Base-by-base conservation (phyloP, 768 basidiomycete species). In the Mycena vulgaris region DNA sequence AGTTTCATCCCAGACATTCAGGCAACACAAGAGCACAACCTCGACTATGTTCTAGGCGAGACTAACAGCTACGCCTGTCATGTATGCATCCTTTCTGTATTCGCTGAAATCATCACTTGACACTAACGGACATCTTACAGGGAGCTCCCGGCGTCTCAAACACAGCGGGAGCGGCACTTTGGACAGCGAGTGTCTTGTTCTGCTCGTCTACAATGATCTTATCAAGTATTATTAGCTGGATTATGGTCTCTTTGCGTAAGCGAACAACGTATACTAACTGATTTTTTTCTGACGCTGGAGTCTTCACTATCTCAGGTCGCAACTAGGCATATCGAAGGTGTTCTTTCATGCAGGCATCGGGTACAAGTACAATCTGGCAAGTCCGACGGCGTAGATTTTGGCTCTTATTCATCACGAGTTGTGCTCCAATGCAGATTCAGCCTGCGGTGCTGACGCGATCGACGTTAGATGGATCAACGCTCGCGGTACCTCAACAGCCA, bases 321-420 rank as follows among this genome's bases (percentile, higher is more conserved):
- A 87, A 70, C 78, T 90, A 16, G 88, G 88, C 5, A 86, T 90
- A 31, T 83, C 84, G 28, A 82, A 86, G 56, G 68, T 90, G 17
- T 89, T 86, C 79, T 91, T 91, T 83, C 91, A 93, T 73, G 83
- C 89, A 62, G 42, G 91, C 17, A 81, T 93, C 63, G 92, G 92
- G 1, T 93, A 85, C 80, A 93, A 93, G 79, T 93, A 92, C 74
- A 90, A 88, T 75, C 80, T 92, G 61, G 91, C 89, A 64, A 59
- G 80, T 70, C 1, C 39, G 17, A 47, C 35, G 13, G 21, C 28
- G 21, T 37, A n/a, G 25, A 31, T 37, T 27, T 21, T 13, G 16
- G 35, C 27, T 30, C 28, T 27, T 42, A 37, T 56, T 13, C 31
- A 21, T 35, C 67, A 33, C 13, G 9, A 19, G 30, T 33, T n/a